Percentiles rank a stretch among this genome's conserved stretches.
Conservation (phyloP, 495 filamentous ascomycete genomes). For the Talaromyces ruber region DNA sequence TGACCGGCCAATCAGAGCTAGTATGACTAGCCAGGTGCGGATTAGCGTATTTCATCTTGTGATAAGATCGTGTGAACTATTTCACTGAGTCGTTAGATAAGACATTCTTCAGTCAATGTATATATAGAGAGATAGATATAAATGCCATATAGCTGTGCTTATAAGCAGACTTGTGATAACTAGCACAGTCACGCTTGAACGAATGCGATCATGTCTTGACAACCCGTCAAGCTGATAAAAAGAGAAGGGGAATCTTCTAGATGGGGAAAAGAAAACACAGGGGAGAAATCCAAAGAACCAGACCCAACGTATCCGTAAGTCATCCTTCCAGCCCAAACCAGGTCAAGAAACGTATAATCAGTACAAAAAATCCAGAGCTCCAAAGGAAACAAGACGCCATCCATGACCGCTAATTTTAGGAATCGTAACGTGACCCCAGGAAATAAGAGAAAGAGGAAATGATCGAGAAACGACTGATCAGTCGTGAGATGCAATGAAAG, state of each 20-base stretch:
- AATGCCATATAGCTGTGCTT: not conserved
- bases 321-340: not conserved
- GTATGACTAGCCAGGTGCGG: not conserved
- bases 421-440: constrained; percentile 2
- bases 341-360: not conserved
- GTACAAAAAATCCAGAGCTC: not conserved
- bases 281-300: not conserved
- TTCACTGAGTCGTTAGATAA: too few species aligned
- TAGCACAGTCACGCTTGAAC: not conserved
- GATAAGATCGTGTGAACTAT: not conserved
- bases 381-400: constrained; percentile 2
- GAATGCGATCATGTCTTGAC: not conserved
- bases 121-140: too few species aligned
- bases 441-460: constrained; percentile 8
- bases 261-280: not conserved
- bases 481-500: not conserved
- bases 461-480: constrained; percentile 5
- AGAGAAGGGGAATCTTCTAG: not conserved
- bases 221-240: not conserved
- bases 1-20: not conserved
- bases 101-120: not conserved
- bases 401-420: constrained; percentile 23
- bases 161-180: not conserved
- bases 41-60: not conserved
- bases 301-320: not conserved